Evolutionary conservation across 805 yeast genomes (phyloP), one percentile per base, ranked within the genome.

Genomic region (Pichia nanzhaoensis): DNA sequence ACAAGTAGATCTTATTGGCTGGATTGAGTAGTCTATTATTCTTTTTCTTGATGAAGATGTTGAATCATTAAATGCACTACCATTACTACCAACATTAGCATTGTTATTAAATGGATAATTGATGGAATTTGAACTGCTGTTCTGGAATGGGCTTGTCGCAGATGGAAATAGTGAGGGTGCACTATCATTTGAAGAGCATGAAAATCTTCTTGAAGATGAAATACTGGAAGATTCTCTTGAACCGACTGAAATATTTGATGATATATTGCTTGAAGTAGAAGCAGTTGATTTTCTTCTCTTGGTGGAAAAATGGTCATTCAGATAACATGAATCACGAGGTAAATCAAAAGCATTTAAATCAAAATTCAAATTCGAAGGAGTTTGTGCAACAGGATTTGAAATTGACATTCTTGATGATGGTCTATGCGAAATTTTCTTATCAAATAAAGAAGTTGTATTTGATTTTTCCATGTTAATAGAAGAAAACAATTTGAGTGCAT

Each of bases 301-400:
- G 16, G 5, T 38, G 4, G 18, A 32, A 44, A 50, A 45, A 21
- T 48, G 49, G 20, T 48, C 43, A 30, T 45, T 34, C 16, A 51
- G 46, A 37, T 47, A 51, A n/a, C 37, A 37, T 19, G 48, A 44
- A 37, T 54, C 55, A 20, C 47, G 43, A 5, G 61, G 57, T 24
- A 57, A 40, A 32, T 57, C 55, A 38, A 60, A 60, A 8, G 64
- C 64, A 34, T 60, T 56, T 28, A 60, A 47, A 44, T 60, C 65
- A 42, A 60, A 60, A 27, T 49, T 41, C 8, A 52, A 30, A 13
- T 30, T 5, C 16, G 41, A 18, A 38, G 43, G 6, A 36, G 41
- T 3, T 28, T 13, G 13, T 36, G 19, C 17, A 24, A 9, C 21
- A 21, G 22, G 14, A 13, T 22, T 16, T 30, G 24, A 17, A 3